Evolutionary conservation across 2,329 filamentous ascomycete species (phyloP).

Genomic region (Tolypocladium amazonense): DNA sequence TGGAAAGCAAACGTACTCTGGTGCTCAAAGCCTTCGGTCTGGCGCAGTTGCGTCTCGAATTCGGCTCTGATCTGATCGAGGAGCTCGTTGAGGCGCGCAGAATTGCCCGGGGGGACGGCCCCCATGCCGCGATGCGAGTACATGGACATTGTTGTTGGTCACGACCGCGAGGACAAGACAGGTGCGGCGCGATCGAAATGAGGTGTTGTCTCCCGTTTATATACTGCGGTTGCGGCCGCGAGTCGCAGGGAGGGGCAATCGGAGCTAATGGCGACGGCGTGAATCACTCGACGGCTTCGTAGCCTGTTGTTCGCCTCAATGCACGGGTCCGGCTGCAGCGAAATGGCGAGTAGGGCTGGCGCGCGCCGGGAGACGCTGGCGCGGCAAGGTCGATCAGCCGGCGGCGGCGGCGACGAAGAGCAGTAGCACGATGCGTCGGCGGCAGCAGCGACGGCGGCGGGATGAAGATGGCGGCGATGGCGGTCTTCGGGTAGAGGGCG

Average conservation of each 20-base stretch:
- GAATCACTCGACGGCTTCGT: not conserved
- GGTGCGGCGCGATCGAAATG: not conserved
- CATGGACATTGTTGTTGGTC: slow-evolving; percentile 52
- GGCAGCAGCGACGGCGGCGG: not conserved
- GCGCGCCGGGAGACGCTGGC: not conserved
- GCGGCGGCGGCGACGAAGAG: not conserved
- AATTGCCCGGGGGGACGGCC: slow-evolving; percentile 47
- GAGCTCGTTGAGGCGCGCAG: slow-evolving; percentile 73
- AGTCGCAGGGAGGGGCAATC: not conserved
- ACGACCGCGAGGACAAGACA: not conserved
- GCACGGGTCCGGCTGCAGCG: not conserved
- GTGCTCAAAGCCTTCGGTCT: slow-evolving; percentile 81
- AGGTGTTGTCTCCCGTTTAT: not conserved
- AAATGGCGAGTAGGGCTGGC: not conserved
- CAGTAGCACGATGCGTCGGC: not conserved
- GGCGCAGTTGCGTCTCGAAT: slow-evolving; percentile 75
- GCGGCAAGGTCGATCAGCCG: not conserved
- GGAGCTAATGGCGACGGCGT: not conserved
- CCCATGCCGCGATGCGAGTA: slow-evolving; percentile 85
- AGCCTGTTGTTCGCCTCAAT: not conserved
- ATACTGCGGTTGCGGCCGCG: not conserved
- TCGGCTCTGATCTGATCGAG: slow-evolving; percentile 84
- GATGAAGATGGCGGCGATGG: not conserved
- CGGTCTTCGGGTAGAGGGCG: not conserved
- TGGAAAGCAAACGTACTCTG: slow-evolving; percentile 56